These are phyloP conservation scores for Pezicula carpinea DNA, from an alignment of 2,329 filamentous ascomycete species.

Conservation along the genomic window DNA sequence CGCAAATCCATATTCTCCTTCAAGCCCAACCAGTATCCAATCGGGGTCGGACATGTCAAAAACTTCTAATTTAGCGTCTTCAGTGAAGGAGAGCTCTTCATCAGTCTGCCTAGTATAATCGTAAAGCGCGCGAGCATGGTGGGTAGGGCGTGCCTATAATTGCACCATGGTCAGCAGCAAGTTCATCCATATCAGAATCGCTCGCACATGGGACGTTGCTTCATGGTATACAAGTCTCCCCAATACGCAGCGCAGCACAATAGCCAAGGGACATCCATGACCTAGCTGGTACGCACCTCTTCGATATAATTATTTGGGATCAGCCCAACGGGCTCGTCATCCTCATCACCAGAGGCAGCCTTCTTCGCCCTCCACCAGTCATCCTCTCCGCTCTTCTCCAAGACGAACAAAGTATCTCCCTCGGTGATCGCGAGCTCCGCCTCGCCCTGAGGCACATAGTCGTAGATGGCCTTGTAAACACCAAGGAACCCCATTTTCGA, in stretches of 20 bases:
- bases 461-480: constrained; percentile 86
- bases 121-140: constrained; percentile 86
- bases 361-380: constrained; percentile 71
- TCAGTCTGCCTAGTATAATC: constrained; percentile 97
- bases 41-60: constrained; percentile 91
- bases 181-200: background rate
- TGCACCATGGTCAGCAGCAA: constrained; percentile 12
- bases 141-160: constrained; percentile 56
- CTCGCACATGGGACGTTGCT: background rate
- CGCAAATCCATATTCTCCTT: constrained; percentile 87
- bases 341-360: constrained; percentile 35
- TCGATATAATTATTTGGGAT: constrained; percentile 95
- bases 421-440: constrained; percentile 81
- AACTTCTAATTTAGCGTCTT: constrained; percentile 77
- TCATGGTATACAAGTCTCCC: constrained; percentile 1
- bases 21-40: constrained; percentile 87
- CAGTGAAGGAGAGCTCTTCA: constrained; percentile 92
- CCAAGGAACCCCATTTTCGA: constrained; percentile 80
- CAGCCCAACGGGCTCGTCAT: constrained; percentile 32
- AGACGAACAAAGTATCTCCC: constrained; percentile 81
- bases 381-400: constrained; percentile 64
- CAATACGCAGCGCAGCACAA: background rate
- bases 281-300: constrained; percentile 56
- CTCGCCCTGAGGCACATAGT: constrained; percentile 82
- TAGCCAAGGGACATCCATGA: background rate